Evolutionary conservation across 2,329 filamentous ascomycete species (phyloP).

Genomic region (Fusarium praegraminearum): DNA sequence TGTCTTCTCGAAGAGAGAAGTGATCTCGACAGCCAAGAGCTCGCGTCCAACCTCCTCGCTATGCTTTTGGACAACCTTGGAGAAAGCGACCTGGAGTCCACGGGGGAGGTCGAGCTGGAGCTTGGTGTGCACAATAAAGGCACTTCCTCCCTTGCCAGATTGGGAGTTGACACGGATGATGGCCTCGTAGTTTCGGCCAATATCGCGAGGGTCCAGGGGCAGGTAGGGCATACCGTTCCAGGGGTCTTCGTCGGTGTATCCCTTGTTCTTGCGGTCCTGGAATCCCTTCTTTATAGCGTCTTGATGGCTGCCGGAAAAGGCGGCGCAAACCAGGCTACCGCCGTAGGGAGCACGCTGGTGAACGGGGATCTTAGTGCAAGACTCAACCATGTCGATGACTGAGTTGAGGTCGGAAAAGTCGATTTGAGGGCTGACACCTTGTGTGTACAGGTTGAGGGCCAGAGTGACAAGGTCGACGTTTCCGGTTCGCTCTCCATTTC

Average conservation of each 20-base stretch:
- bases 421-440: conserved; percentile 81
- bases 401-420: conserved; percentile 91
- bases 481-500: conserved; percentile 94
- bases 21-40: conserved; percentile 85
- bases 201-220: conserved; percentile 91
- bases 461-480: conserved; percentile 96
- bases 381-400: conserved; percentile 90
- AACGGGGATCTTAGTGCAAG: conserved; percentile 93
- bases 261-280: conserved; percentile 73
- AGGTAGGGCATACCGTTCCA: conserved; percentile 90
- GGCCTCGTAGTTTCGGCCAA: conserved; percentile 96
- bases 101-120: conserved; percentile 93
- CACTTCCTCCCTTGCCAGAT: conserved; percentile 91
- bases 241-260: conserved; percentile 69
- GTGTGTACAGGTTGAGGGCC: conserved; percentile 93
- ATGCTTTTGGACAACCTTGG: conserved; percentile 83
- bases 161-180: conserved; percentile 98
- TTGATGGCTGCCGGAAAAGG: conserved; percentile 92
- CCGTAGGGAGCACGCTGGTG: conserved; percentile 92
- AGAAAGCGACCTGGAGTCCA: conserved; percentile 91
- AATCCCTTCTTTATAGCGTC: conserved; percentile 97
- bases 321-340: conserved; percentile 87
- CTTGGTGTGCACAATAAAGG: conserved; percentile 91
- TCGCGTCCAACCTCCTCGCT: conserved; percentile 87
- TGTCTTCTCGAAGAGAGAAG: conserved; percentile 85